Percentiles rank a stretch among this genome's conserved stretches.
Conservation (phyloP, 2,329 filamentous ascomycete species). For the Calonectria crousiana region DNA sequence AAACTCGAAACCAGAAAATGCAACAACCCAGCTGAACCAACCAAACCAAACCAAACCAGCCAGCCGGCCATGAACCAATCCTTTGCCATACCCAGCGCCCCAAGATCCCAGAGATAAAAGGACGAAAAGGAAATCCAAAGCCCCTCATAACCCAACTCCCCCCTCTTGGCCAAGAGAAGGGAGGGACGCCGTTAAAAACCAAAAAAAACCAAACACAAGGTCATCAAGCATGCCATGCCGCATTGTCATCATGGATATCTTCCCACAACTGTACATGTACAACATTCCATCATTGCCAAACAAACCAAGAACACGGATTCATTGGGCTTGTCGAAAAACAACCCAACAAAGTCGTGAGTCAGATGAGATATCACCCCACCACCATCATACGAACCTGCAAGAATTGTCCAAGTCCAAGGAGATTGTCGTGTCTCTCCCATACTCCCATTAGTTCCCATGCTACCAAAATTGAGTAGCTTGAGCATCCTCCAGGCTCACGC, state of each 20-base stretch:
- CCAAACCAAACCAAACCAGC: neutral
- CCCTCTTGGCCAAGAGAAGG: neutral
- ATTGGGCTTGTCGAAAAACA: conserved; percentile 27
- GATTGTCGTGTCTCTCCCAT: conserved; percentile 12
- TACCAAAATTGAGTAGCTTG: neutral
- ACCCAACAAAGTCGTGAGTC: conserved; percentile 31
- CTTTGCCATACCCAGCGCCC: conserved; percentile 8
- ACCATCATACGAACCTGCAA: conserved; percentile 23
- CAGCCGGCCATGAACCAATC: conserved; percentile 1
- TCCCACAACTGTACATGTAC: conserved; percentile 33
- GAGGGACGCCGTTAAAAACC: conserved; percentile 4
- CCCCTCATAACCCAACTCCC: neutral
- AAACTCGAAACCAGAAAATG: neutral
- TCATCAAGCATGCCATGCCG: conserved; percentile 36
- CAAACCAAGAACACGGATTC: conserved; percentile 15
- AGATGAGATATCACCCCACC: conserved; percentile 34
- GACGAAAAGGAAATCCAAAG: neutral
- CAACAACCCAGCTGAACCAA: neutral
- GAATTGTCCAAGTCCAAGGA: conserved; percentile 7
- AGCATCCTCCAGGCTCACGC: neutral
- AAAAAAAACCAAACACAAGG: conserved; percentile 18
- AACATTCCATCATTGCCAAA: conserved; percentile 31
- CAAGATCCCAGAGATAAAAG: conserved; percentile 2
- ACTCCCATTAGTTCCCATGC: conserved; percentile 29
- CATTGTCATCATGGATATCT: conserved; percentile 39